Evolutionary conservation across 352 stramenopile genomes (phyloP).

Genomic region (Globisporangium nagaii): DNA sequence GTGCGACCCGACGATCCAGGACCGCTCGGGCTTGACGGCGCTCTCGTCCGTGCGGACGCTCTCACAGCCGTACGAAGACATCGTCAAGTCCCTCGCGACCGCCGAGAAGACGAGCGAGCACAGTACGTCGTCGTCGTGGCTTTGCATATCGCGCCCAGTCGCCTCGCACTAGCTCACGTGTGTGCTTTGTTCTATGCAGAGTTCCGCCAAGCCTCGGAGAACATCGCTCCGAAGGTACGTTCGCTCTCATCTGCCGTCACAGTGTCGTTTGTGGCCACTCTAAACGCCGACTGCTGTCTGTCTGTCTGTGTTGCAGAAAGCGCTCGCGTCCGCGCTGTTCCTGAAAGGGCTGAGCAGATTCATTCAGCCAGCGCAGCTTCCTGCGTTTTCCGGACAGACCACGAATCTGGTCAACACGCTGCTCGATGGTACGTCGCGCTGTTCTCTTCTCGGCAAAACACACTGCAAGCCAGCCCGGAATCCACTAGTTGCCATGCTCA

Average conservation of each 20-base stretch:
- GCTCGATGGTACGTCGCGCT: slow-evolving; percentile 25
- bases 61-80: slow-evolving; percentile 52
- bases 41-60: slow-evolving; percentile 64
- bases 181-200: neutral
- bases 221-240: neutral
- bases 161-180: neutral
- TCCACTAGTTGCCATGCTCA: no score
- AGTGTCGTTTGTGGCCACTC: no score
- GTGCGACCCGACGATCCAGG: slow-evolving; percentile 35
- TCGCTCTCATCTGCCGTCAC: neutral
- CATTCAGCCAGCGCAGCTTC: slow-evolving; percentile 10
- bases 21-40: slow-evolving; percentile 59
- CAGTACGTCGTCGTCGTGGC: neutral
- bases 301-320: slow-evolving; percentile 22
- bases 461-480: no score
- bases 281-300: no score
- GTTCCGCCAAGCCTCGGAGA: neutral
- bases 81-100: slow-evolving; percentile 49
- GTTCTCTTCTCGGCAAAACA: no score
- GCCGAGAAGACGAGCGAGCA: slow-evolving; percentile 32
- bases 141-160: neutral
- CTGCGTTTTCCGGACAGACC: slow-evolving; percentile 25
- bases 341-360: slow-evolving; percentile 27
- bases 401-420: slow-evolving; percentile 25
- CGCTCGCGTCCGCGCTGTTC: slow-evolving; percentile 39